These are phyloP conservation scores for Saccharum hybrid DNA, from an alignment of 202 grass and related monocot species.

Conservation along the genomic window DNA sequence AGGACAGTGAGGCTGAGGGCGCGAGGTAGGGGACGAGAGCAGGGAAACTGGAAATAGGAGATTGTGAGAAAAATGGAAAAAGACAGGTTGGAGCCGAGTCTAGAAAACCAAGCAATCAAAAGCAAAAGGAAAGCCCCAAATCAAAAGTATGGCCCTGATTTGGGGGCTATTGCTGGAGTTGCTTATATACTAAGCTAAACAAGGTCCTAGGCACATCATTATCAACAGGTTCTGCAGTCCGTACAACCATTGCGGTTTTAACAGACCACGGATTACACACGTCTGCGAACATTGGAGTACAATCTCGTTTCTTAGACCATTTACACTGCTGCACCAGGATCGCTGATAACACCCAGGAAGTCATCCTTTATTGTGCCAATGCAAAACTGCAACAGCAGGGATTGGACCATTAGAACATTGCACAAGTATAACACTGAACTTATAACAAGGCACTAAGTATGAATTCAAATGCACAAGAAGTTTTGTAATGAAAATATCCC, in stretches of 20 bases:
- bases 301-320: slow-evolving; percentile 15
- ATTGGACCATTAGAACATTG: slow-evolving; percentile 29
- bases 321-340: slow-evolving; percentile 78
- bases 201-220: neutral
- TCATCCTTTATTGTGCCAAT: slow-evolving; percentile 97
- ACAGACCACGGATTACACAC: neutral
- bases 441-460: neutral
- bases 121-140: neutral
- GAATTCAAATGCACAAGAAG: neutral
- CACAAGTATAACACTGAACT: neutral
- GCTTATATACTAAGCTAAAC: neutral
- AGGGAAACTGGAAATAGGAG: neutral
- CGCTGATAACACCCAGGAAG: slow-evolving; percentile 91
- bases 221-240: neutral
- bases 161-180: neutral
- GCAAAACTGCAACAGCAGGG: slow-evolving; percentile 72
- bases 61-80: neutral
- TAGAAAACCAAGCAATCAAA: neutral
- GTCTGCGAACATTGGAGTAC: neutral
- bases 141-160: neutral
- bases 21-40: neutral
- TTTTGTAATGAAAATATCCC: neutral
- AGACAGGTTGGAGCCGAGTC: neutral
- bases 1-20: neutral
- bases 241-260: neutral